Percentiles rank a stretch among this genome's conserved stretches.
phyloP scores from a whole-genome alignment of 2,329 filamentous ascomycete species.

The Phialophora tarda region DNA sequence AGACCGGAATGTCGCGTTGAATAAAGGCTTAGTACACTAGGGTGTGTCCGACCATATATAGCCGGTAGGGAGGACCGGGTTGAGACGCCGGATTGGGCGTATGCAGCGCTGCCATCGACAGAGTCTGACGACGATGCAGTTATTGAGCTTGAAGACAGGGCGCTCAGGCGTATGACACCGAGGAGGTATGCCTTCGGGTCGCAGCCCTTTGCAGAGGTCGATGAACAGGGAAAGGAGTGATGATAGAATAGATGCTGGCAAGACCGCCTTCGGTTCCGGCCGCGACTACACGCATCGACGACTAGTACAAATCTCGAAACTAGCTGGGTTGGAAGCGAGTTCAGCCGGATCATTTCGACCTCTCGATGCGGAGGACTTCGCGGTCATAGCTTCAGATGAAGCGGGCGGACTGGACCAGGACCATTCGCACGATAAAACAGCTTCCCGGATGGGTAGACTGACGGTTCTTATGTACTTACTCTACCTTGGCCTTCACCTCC shows the following conservation, averaged over 20 bases:
- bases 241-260: not conserved
- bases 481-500: too few species aligned
- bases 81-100: not conserved
- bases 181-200: too few species aligned
- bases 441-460: not conserved
- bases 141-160: not conserved
- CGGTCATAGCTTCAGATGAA: not conserved
- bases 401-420: not conserved
- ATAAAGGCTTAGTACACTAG: constrained; percentile 21
- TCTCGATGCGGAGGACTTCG: not conserved
- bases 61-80: not conserved
- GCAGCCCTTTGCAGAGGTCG: not conserved
- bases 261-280: not conserved
- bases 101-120: not conserved
- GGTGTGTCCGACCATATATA: not conserved
- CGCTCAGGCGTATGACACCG: too few species aligned
- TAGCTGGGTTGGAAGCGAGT: not conserved
- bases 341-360: not conserved
- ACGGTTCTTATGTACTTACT: too few species aligned
- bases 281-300: not conserved
- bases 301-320: not conserved
- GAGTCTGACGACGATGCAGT: not conserved
- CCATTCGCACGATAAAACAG: not conserved
- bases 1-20: constrained; percentile 27
- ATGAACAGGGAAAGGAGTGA: not conserved